phyloP scores from a whole-genome alignment of 2,329 filamentous ascomycete species.

The Stachybotrys chlorohalonatus region DNA sequence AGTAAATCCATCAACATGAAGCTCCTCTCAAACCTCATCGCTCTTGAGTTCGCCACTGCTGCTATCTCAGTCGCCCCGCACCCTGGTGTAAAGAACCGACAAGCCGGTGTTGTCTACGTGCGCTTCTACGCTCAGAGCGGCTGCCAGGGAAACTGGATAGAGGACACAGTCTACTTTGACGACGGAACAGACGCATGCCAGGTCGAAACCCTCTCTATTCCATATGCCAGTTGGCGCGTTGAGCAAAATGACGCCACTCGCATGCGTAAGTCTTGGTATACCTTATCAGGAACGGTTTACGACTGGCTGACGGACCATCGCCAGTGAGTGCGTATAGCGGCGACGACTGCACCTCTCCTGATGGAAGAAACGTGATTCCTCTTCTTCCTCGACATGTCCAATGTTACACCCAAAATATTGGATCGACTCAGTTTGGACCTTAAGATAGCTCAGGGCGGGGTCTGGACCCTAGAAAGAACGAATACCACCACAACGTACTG shows the following conservation, averaged over 20 bases:
- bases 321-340: not conserved
- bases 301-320: not conserved
- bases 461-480: not conserved
- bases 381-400: not conserved
- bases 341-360: not conserved
- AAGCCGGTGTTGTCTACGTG: not conserved
- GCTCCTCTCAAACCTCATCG: not conserved
- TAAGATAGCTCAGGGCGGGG: not conserved
- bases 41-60: not conserved
- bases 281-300: not conserved
- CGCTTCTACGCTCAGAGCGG: not conserved
- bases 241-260: not conserved
- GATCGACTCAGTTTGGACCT: not conserved
- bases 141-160: not conserved
- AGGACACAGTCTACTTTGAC: conserved; percentile 1
- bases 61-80: not conserved
- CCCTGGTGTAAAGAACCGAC: not conserved
- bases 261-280: not conserved
- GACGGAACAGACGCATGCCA: not conserved
- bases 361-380: not conserved
- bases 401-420: not conserved
- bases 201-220: not conserved
- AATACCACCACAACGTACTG: too few species aligned
- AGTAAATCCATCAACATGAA: not conserved
- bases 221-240: not conserved